Base-by-base conservation (phyloP, 441 rosid genomes). In the Euphorbia schlechtendalii region DNA sequence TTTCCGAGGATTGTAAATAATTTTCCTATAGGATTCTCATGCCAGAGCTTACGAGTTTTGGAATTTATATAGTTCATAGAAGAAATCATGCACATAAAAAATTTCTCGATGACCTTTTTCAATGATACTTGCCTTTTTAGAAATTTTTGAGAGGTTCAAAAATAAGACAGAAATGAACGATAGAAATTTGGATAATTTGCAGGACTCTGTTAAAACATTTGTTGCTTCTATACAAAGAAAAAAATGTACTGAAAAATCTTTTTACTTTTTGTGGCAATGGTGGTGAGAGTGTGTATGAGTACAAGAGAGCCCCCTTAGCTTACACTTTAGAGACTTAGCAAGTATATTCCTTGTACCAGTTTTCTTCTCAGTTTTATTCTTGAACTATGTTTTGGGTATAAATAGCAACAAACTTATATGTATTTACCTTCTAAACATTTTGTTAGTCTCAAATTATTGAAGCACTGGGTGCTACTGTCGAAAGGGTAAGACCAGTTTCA, bases 401-500 rank as follows among this genome's bases (percentile, higher is more conserved):
- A 3, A n/a, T n/a, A n/a, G 24, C 21, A 21, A 21, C 17, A 25
- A 45, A 61, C 40, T 69, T 38, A 40, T 71, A 12, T 59, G 43
- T 59, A 13, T 70, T 49, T 64, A 15, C 54, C 12, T 54, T 51
- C 8, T 65, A 36, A 73, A 68, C 59, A 52, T 67, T 74, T n/a
- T 78, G 54, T 21, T 77, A 90, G 97, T 86, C 97, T 69, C 96
- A 90, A 84, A 83, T 85, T 73, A 68, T 94, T 56, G 99, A 93
- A 81, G 96, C 92, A 69, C 80, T 94, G 65, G 99, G 96, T 72
- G 94, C 96, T 63, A 89, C 85, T 13, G 94, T 90, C 21, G 96
- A 94, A 76, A 89, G 96, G 74, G 96, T 94, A 60, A 83, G 96
- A 69, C 96, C 97, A 2, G 99, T 89, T 61, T 86, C 97, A 9